Evolutionary conservation across 192 early-diverging fungal genomes (phyloP).

Genomic region (Dissophora globulifera): DNA sequence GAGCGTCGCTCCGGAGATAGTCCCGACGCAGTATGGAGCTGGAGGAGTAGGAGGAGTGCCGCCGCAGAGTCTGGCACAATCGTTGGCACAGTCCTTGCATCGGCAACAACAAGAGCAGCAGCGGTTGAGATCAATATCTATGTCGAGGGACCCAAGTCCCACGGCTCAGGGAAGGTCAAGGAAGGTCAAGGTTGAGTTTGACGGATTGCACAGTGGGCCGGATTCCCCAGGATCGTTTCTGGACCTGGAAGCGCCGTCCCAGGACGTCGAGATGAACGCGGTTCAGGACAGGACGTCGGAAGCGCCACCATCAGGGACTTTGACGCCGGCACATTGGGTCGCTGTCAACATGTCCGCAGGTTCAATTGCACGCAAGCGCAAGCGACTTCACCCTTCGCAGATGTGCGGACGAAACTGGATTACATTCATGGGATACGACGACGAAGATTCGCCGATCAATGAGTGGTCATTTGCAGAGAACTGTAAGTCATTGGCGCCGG

Average conservation of each 20-base stretch:
- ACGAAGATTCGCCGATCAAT: slow-evolving; percentile 24
- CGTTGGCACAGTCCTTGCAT: slow-evolving; percentile 28
- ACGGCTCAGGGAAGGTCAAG: background rate
- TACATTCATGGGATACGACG: slow-evolving; percentile 50
- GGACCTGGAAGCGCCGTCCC: slow-evolving; percentile 16
- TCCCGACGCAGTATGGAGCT: slow-evolving; percentile 22
- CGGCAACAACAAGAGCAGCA: slow-evolving; percentile 27
- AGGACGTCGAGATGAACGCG: slow-evolving; percentile 23
- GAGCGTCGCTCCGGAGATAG: slow-evolving; percentile 25
- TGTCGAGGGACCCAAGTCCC: slow-evolving; percentile 28
- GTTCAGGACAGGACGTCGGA: slow-evolving; percentile 1
- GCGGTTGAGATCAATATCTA: background rate
- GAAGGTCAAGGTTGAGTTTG: slow-evolving; percentile 21
- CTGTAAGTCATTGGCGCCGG: slow-evolving; percentile 37
- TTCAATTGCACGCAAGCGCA: slow-evolving; percentile 43
- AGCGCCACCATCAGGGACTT: slow-evolving; percentile 8
- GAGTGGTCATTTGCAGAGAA: slow-evolving; percentile 44
- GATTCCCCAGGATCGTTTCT: slow-evolving; percentile 17
- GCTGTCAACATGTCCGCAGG: slow-evolving; percentile 38
- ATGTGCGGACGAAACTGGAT: slow-evolving; percentile 62
- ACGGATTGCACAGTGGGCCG: slow-evolving; percentile 5
- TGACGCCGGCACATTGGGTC: slow-evolving; percentile 25
- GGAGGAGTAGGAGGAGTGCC: slow-evolving; percentile 15
- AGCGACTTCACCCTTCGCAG: slow-evolving; percentile 32
- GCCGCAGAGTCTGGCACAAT: slow-evolving; percentile 43